Evolutionary conservation across 352 stramenopile species (phyloP).

Genomic region (Phytophthora capsici): DNA sequence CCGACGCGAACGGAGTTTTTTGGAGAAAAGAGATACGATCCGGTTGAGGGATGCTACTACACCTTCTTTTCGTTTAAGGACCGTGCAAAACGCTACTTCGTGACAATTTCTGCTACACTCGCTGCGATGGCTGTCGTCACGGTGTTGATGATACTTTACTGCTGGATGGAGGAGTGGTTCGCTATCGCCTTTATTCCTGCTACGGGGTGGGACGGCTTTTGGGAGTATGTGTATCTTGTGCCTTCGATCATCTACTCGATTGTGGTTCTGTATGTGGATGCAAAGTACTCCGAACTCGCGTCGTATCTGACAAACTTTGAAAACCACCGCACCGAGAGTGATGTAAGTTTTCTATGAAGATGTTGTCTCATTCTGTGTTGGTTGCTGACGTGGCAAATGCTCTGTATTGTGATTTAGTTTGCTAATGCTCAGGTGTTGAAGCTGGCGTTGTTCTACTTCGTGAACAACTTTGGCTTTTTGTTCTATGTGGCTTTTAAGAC

Average conservation of each 20-base stretch:
- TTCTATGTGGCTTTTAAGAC: constrained; percentile 97
- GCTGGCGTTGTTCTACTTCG: constrained; percentile 97
- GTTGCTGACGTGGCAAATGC: constrained; percentile 6
- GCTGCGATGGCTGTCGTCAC: constrained; percentile 72
- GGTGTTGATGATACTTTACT: constrained; percentile 86
- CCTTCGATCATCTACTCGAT: constrained; percentile 80
- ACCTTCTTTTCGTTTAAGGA: constrained; percentile 85
- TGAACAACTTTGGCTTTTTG: constrained; percentile 97
- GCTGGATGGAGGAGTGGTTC: constrained; percentile 77
- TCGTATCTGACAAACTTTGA: constrained; percentile 93
- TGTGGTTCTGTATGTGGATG: constrained; percentile 78
- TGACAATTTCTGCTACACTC: constrained; percentile 77
- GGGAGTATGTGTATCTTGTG: constrained; percentile 69
- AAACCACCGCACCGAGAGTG: constrained; percentile 91
- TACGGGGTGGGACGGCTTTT: constrained; percentile 73
- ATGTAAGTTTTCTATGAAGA: constrained; percentile 48
- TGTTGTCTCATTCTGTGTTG: constrained; percentile 1
- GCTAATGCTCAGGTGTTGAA: constrained; percentile 96
- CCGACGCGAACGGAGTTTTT: constrained; percentile 69
- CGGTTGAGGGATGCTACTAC: constrained; percentile 84
- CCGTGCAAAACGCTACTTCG: constrained; percentile 75
- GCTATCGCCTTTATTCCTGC: constrained; percentile 56
- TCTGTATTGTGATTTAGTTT: constrained; percentile 60
- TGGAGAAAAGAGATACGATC: constrained; percentile 77
- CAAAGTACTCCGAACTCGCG: constrained; percentile 92